phyloP scores from a whole-genome alignment of 352 stramenopile genomes.

The Globisporangium orthogonon region DNA sequence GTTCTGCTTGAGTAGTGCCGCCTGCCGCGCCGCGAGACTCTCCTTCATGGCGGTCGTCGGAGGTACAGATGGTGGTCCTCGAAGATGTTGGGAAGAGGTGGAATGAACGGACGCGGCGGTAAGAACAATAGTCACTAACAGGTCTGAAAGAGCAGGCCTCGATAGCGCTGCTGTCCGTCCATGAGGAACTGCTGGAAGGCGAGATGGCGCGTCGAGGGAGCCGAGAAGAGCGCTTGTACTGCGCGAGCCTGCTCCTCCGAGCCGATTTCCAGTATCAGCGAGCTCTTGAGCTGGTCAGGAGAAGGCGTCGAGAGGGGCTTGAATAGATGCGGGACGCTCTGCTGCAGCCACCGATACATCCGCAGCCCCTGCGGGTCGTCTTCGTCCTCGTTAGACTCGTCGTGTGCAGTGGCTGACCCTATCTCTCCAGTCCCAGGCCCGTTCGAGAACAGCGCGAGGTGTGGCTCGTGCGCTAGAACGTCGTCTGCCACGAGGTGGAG shows the following conservation, averaged over 20 bases:
- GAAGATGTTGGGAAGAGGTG: too few relatives aligned
- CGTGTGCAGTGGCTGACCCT: too few relatives aligned
- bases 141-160: slow-evolving; percentile 30
- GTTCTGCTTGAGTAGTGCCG: slow-evolving; percentile 54
- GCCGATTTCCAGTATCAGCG: slow-evolving; percentile 51
- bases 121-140: neutral
- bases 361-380: slow-evolving; percentile 28
- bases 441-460: slow-evolving; percentile 64
- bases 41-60: slow-evolving; percentile 34
- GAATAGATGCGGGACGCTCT: slow-evolving; percentile 31
- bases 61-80: too few relatives aligned
- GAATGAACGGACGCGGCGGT: neutral
- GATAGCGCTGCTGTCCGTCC: slow-evolving; percentile 28
- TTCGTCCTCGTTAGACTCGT: neutral
- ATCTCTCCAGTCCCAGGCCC: slow-evolving; percentile 14
- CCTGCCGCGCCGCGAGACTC: slow-evolving; percentile 47
- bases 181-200: slow-evolving; percentile 32
- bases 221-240: slow-evolving; percentile 35
- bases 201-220: neutral
- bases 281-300: neutral
- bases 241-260: slow-evolving; percentile 42
- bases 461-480: slow-evolving; percentile 61
- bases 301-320: neutral
- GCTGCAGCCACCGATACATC: slow-evolving; percentile 42
- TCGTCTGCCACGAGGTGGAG: slow-evolving; percentile 46